phyloP scores from a whole-genome alignment of 179 eudicot species.

The Silene noctiflora region DNA sequence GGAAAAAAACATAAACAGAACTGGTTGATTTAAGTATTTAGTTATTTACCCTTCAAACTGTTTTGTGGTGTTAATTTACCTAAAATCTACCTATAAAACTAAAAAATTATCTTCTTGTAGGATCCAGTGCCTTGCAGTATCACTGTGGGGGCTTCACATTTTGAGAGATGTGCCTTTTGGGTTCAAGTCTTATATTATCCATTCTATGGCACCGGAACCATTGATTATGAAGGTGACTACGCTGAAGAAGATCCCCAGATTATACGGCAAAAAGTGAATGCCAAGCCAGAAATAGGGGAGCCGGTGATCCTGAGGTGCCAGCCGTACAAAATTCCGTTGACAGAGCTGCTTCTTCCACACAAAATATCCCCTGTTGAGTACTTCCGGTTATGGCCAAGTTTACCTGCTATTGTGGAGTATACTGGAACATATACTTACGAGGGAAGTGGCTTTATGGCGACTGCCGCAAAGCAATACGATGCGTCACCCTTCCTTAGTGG shows the following conservation, averaged over 20 bases:
- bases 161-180: slow-evolving; percentile 93
- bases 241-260: slow-evolving; percentile 79
- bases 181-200: slow-evolving; percentile 94
- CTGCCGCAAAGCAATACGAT: slow-evolving; percentile 97
- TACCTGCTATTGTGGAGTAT: slow-evolving; percentile 91
- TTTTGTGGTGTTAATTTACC: neutral
- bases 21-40: neutral
- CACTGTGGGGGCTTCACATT: slow-evolving; percentile 92
- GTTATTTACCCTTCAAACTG: neutral
- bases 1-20: neutral
- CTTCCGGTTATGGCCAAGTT: slow-evolving; percentile 98
- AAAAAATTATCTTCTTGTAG: slow-evolving; percentile 34
- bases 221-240: slow-evolving; percentile 70
- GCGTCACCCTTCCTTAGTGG: slow-evolving; percentile 95
- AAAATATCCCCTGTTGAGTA: slow-evolving; percentile 97
- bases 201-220: slow-evolving; percentile 58
- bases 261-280: slow-evolving; percentile 65
- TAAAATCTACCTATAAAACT: neutral
- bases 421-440: slow-evolving; percentile 95
- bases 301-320: slow-evolving; percentile 97
- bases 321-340: slow-evolving; percentile 92
- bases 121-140: slow-evolving; percentile 89
- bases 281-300: slow-evolving; percentile 76
- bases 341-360: slow-evolving; percentile 90
- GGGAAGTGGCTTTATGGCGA: slow-evolving; percentile 97